A percentile compares a stretch with the other conserved stretches of the same genome.
Evolutionary conservation across 2,329 filamentous ascomycete genomes (phyloP).

Genomic region (Chaetomium globosum): DNA sequence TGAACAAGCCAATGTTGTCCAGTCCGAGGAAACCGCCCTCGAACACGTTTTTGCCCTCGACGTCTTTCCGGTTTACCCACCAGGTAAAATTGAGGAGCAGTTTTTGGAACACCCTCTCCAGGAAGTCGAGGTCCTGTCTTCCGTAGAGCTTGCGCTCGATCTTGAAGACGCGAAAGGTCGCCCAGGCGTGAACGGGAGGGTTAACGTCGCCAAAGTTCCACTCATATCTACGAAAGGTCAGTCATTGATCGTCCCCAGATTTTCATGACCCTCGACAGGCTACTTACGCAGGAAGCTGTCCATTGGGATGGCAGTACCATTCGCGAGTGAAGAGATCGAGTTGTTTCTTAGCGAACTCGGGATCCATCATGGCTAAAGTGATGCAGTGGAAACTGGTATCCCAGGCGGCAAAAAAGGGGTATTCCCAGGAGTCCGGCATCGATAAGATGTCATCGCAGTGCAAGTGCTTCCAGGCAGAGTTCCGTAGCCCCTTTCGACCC

Average conservation of each 20-base stretch:
- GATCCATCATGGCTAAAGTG: slow-evolving; percentile 93
- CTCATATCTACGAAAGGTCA: slow-evolving; percentile 59
- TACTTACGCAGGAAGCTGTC: slow-evolving; percentile 81
- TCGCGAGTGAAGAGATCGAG: slow-evolving; percentile 93
- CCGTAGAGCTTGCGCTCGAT: slow-evolving; percentile 98
- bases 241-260: slow-evolving; percentile 30
- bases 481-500: slow-evolving; percentile 77
- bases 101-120: slow-evolving; percentile 96
- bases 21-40: slow-evolving; percentile 94
- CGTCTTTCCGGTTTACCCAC: slow-evolving; percentile 98
- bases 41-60: slow-evolving; percentile 94
- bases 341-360: slow-evolving; percentile 97
- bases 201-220: slow-evolving; percentile 99
- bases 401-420: slow-evolving; percentile 97
- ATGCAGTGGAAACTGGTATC: slow-evolving; percentile 97
- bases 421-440: slow-evolving; percentile 99
- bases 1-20: slow-evolving; percentile 97
- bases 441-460: slow-evolving; percentile 93
- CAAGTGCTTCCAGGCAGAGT: slow-evolving; percentile 91
- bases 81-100: slow-evolving; percentile 95
- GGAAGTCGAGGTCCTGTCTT: slow-evolving; percentile 88
- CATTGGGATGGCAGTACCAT: slow-evolving; percentile 99
- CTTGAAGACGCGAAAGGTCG: slow-evolving; percentile 94
- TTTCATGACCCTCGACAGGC: no score
- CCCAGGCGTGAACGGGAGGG: slow-evolving; percentile 94